These are phyloP conservation scores for Backusella parvicylindrica DNA, from an alignment of 192 early-diverging fungal species.

Conservation along the genomic window DNA sequence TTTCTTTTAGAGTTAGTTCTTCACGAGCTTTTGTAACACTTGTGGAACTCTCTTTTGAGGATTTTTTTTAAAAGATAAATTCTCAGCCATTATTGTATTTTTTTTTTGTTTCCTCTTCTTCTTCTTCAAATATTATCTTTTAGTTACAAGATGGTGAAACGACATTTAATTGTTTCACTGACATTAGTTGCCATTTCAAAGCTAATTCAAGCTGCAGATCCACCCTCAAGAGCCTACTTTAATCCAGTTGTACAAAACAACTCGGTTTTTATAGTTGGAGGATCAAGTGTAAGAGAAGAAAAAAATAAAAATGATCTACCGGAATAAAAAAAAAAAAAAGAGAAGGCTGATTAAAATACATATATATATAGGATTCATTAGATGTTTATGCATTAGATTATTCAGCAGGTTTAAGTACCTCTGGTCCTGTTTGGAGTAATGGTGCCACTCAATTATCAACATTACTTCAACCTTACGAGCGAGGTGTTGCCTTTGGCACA, in stretches of 20 bases:
- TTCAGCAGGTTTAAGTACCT: not conserved
- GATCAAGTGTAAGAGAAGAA: not conserved
- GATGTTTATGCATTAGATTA: not conserved
- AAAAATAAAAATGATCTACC: not conserved
- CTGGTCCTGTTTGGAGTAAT: not conserved
- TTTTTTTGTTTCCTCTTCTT: not conserved
- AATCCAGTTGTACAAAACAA: not conserved
- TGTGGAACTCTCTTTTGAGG: not conserved
- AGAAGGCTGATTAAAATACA: not conserved
- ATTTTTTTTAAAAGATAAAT: not conserved
- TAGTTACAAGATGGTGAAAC: not conserved
- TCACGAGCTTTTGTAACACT: conserved; percentile 7
- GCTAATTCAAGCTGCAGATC: not conserved
- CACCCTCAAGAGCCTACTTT: not conserved
- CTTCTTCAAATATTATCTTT: not conserved
- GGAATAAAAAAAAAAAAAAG: not conserved
- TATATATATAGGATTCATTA: not conserved
- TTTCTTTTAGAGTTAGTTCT: conserved; percentile 3
- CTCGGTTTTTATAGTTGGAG: not conserved
- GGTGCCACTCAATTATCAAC: not conserved
- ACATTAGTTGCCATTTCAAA: not conserved
- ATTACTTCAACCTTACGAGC: not conserved
- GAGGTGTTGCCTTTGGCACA: not conserved
- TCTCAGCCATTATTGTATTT: not conserved
- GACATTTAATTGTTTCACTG: not conserved